Evolutionary conservation across 345 rosid genomes (phyloP), one percentile per base, ranked within the genome.

Genomic region (Eucalyptus camaldulensis): DNA sequence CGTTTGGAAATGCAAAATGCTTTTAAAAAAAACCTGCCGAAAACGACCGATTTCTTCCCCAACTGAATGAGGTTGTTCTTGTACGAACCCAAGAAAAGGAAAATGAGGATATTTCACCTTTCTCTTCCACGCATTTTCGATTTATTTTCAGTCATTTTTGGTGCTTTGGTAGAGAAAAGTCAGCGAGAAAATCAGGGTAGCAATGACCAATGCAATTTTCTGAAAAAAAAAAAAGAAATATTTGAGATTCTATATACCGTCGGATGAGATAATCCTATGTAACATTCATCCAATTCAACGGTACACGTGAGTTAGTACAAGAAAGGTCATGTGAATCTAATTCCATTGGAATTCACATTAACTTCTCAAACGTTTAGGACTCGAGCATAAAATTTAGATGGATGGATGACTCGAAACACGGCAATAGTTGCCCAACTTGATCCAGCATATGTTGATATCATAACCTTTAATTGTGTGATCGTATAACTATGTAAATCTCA

Each of bases 391-490:
- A 56, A 69, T 37, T 19, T 72, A 10, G 58, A 8, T 19, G 81
- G 81, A 76, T 37, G 83, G 47, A 37, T 21, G 47, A 47, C 47
- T 72, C 3, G 1, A 21, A 72, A 72, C 8, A 1, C 5, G 5
- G 45, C 15, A 10, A 76, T 10, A 10, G 83, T 76, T 76, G 83
- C 83, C 15, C 1, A 2, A 37, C 47, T 37, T 10, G 8, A 21
- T 76, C 45, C 81, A 0, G 6, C 47, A 21, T 37, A 21, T 37
- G 2, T 37, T 10, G 3, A 40, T 76, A 76, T 37, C 47, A 17
- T 72, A 37, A 37, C 12, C 14, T 37, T 37, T 72, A 4, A 12
- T 19, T 0, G 8, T 19, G 5, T 72, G 8, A 12, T 37, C 0
- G 0, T 19, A 12, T 72, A 72, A 21, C 3, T 37, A 19, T 17